phyloP scores from a whole-genome alignment of 164 flowering plant genomes.

The Cinnamomum chago region DNA sequence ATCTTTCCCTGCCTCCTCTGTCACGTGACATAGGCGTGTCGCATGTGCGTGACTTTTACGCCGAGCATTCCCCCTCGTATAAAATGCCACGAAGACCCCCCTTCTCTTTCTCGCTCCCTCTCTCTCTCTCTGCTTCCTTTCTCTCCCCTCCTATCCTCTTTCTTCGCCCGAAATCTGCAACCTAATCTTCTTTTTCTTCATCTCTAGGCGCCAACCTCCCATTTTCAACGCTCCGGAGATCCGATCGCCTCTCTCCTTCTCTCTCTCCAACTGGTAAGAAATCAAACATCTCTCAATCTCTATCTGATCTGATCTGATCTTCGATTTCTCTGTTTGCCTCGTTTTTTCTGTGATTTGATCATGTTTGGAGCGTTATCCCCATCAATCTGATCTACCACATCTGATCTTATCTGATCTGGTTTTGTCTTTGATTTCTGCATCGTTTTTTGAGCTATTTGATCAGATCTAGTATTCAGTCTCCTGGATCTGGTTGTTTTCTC shows the following conservation, averaged over 20 bases:
- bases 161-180: neutral
- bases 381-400: neutral
- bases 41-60: neutral
- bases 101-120: neutral
- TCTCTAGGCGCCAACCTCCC: neutral
- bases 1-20: neutral
- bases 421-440: neutral
- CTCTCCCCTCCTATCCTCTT: neutral
- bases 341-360: neutral
- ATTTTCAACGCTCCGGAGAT: neutral
- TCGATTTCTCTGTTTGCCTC: neutral
- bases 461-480: too few species aligned
- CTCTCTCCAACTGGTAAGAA: neutral
- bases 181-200: neutral
- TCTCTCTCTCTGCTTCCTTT: neutral
- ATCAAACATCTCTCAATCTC: too few species aligned
- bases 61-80: neutral
- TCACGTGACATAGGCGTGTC: neutral
- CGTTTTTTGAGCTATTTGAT: neutral
- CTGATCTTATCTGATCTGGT: neutral
- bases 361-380: neutral
- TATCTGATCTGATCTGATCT: neutral
- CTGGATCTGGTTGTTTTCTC: neutral
- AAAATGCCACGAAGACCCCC: neutral
- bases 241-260: neutral